Conservation (phyloP, 352 stramenopile genomes). For the Phytophthora cryptogea region DNA sequence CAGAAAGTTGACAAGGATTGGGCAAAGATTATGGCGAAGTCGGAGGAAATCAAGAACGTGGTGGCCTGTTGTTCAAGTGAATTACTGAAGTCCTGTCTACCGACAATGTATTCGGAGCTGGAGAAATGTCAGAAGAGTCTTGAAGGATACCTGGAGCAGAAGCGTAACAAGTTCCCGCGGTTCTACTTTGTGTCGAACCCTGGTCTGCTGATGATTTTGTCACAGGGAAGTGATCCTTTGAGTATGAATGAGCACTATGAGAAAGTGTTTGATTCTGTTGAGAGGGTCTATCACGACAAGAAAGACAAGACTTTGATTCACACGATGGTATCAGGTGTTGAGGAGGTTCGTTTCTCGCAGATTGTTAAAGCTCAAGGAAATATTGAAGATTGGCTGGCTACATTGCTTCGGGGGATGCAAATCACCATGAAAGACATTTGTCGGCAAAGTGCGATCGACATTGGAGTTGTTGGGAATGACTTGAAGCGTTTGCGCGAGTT, state of each 20-base stretch:
- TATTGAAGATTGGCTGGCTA: conserved; percentile 98
- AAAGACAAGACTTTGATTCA: conserved; percentile 98
- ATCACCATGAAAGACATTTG: conserved; percentile 98
- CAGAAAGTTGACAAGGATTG: conserved; percentile 98
- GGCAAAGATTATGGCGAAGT: conserved; percentile 98
- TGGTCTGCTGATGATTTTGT: conserved; percentile 97
- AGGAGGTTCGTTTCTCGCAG: conserved; percentile 95
- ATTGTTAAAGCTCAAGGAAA: conserved; percentile 97
- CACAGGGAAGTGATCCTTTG: conserved; percentile 95
- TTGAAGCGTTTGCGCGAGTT: conserved; percentile 94
- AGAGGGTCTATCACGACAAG: conserved; percentile 97
- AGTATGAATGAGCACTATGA: conserved; percentile 99
- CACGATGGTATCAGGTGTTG: conserved; percentile 93
- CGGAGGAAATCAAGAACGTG: conserved; percentile 90
- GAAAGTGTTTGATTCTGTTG: conserved; percentile 99
- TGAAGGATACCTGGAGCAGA: conserved; percentile 98
- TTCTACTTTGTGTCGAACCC: conserved; percentile 99
- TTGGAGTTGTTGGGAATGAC: conserved; percentile 91
- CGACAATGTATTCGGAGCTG: conserved; percentile 97
- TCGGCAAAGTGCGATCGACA: conserved; percentile 92
- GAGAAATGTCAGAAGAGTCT: conserved; percentile 99
- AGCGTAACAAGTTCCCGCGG: conserved; percentile 98
- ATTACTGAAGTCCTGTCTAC: conserved; percentile 95
- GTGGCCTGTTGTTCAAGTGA: conserved; percentile 96
- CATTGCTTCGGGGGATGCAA: conserved; percentile 95